phyloP scores from a whole-genome alignment of 108 stramenopile genomes.

The Cyclotella cryptica region DNA sequence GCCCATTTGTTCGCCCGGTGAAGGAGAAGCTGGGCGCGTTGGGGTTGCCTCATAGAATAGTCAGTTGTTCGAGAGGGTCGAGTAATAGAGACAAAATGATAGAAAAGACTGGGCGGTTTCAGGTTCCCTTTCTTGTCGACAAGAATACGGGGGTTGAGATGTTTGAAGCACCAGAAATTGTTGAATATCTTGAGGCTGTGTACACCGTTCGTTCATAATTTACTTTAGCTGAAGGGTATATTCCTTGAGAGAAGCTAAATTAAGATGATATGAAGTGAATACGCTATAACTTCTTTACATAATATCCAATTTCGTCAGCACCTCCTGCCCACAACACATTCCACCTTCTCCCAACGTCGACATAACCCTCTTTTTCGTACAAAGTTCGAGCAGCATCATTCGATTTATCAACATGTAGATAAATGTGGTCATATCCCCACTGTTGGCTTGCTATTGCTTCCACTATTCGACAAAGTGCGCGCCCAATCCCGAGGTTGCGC shows the following conservation, averaged over 20 bases:
- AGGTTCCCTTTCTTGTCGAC: slow-evolving; percentile 89
- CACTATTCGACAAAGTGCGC: slow-evolving; percentile 72
- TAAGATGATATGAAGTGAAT: no score
- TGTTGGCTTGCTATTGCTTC: slow-evolving; percentile 71
- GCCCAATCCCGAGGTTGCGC: slow-evolving; percentile 72
- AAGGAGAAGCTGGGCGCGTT: slow-evolving; percentile 76
- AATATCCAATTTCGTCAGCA: slow-evolving; percentile 82
- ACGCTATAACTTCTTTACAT: slow-evolving; percentile 61
- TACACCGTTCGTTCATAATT: slow-evolving; percentile 59
- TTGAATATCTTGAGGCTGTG: slow-evolving; percentile 81
- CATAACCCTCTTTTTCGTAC: slow-evolving; percentile 74
- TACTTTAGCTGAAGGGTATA: no score
- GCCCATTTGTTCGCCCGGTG: slow-evolving; percentile 82
- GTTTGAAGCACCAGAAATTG: slow-evolving; percentile 85
- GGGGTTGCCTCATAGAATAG: slow-evolving; percentile 80
- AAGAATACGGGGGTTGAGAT: slow-evolving; percentile 87
- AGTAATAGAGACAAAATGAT: slow-evolving; percentile 81
- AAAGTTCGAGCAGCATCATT: slow-evolving; percentile 78
- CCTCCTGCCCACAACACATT: slow-evolving; percentile 83
- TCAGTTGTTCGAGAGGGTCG: slow-evolving; percentile 84
- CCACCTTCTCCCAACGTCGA: slow-evolving; percentile 82
- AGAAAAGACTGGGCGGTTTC: slow-evolving; percentile 80
- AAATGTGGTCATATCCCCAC: slow-evolving; percentile 77
- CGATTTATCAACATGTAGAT: slow-evolving; percentile 84
- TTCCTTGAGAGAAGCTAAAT: no score